phyloP scores from a whole-genome alignment of 2,329 filamentous ascomycete genomes.

The Periconia macrospinosa region DNA sequence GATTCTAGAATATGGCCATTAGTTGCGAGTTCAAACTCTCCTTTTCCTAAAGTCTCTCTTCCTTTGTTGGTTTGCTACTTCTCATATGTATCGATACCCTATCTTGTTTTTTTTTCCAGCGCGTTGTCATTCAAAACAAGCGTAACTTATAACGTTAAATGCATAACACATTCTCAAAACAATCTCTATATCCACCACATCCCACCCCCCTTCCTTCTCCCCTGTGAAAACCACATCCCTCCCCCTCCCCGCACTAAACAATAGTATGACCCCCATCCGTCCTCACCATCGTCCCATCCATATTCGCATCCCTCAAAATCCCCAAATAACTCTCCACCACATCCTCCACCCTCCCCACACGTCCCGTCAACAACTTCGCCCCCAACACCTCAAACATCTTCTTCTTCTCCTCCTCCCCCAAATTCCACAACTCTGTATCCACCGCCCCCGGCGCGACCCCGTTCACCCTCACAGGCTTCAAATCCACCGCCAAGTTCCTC shows the following conservation, averaged over 20 bases:
- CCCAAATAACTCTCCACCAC: constrained; percentile 52
- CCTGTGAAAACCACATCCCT: too few species aligned
- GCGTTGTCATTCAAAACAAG: not conserved
- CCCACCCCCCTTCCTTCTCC: too few species aligned
- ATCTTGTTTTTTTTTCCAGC: not conserved
- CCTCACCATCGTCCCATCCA: constrained; percentile 48
- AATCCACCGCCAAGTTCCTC: constrained; percentile 61
- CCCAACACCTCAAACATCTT: constrained; percentile 21
- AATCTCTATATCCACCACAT: too few species aligned
- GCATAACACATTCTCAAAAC: too few species aligned
- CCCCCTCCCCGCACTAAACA: constrained; percentile 3
- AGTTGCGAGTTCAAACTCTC: too few species aligned
- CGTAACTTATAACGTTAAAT: too few species aligned
- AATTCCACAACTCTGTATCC: constrained; percentile 48
- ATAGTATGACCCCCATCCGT: constrained; percentile 45
- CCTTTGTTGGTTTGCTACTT: not conserved
- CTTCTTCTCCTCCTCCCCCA: constrained; percentile 28
- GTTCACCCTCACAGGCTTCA: constrained; percentile 67
- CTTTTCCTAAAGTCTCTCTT: too few species aligned
- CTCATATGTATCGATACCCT: not conserved
- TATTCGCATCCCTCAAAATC: constrained; percentile 51
- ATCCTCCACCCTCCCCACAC: constrained; percentile 31
- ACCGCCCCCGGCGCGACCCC: constrained; percentile 59
- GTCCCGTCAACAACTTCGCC: constrained; percentile 28
- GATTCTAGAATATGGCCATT: too few species aligned